phyloP scores from a whole-genome alignment of 106 monocot species.

The Allium sativum region DNA sequence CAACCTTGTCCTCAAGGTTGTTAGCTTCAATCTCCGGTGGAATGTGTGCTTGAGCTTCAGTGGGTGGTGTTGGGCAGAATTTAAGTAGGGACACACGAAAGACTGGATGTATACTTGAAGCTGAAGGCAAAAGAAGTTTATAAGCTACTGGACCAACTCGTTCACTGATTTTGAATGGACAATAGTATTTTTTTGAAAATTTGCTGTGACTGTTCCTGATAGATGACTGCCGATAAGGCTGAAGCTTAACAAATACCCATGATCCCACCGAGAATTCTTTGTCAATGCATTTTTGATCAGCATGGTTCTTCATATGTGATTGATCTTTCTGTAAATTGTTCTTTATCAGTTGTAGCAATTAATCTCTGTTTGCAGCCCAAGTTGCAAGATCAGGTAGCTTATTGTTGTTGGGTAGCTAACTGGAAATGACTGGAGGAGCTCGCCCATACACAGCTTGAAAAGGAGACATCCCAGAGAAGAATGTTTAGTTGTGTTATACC shows the following conservation, averaged over 20 bases:
- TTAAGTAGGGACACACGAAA: too few species aligned
- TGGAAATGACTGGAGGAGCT: neutral
- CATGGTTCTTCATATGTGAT: neutral
- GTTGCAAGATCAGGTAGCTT: neutral
- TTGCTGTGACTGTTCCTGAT: too few species aligned
- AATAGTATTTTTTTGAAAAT: too few species aligned
- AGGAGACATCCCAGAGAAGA: neutral
- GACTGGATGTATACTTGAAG: too few species aligned
- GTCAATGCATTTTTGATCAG: neutral
- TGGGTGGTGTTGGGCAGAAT: too few species aligned
- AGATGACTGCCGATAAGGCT: conserved; percentile 2
- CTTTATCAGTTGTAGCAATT: neutral
- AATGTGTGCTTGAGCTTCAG: too few species aligned
- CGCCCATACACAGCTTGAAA: neutral
- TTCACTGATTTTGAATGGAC: too few species aligned
- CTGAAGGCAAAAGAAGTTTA: too few species aligned
- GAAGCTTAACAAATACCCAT: neutral
- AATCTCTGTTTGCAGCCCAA: neutral
- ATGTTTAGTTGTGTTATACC: neutral
- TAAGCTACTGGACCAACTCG: too few species aligned
- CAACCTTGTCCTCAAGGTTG: too few species aligned
- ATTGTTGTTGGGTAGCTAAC: neutral
- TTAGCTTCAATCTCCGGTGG: too few species aligned
- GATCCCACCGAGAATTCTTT: neutral
- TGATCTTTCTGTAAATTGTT: neutral